Conservation (phyloP, 331 rosid genomes). For the Ulmus americana region DNA sequence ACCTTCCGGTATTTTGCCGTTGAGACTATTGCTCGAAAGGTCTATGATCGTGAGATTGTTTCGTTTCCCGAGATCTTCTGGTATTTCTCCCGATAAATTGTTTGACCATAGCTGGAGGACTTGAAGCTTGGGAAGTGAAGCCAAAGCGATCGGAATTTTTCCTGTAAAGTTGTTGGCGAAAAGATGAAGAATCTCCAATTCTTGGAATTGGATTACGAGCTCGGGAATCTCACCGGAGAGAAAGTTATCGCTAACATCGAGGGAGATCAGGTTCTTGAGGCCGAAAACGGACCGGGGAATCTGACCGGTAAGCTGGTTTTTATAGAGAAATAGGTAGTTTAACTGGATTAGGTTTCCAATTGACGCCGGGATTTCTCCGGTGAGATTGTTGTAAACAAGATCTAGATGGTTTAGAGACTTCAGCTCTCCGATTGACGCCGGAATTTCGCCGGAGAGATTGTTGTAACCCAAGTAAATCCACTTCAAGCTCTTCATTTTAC, state of each 20-base stretch:
- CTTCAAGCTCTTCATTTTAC: slow-evolving; percentile 49
- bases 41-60: slow-evolving; percentile 75
- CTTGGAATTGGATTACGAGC: slow-evolving; percentile 39
- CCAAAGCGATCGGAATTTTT: slow-evolving; percentile 46
- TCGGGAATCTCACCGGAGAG: slow-evolving; percentile 74
- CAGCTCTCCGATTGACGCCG: slow-evolving; percentile 51
- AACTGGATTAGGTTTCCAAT: slow-evolving; percentile 59
- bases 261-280: slow-evolving; percentile 58
- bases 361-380: slow-evolving; percentile 65
- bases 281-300: slow-evolving; percentile 51
- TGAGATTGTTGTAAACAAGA: slow-evolving; percentile 80
- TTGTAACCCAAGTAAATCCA: slow-evolving; percentile 87
- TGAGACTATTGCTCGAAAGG: slow-evolving; percentile 66
- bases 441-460: slow-evolving; percentile 76
- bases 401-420: slow-evolving; percentile 58
- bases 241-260: slow-evolving; percentile 74
- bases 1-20: slow-evolving; percentile 59
- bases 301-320: slow-evolving; percentile 61
- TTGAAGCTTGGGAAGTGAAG: slow-evolving; percentile 63
- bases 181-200: slow-evolving; percentile 72
- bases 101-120: slow-evolving; percentile 94
- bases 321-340: slow-evolving; percentile 68
- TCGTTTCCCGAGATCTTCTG: slow-evolving; percentile 53
- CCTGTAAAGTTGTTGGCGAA: slow-evolving; percentile 70
- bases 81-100: slow-evolving; percentile 60